A percentile compares a stretch with the other conserved stretches of the same genome.
Evolutionary conservation across 495 filamentous ascomycete genomes (phyloP).

Genomic region (Daldinia childiae): DNA sequence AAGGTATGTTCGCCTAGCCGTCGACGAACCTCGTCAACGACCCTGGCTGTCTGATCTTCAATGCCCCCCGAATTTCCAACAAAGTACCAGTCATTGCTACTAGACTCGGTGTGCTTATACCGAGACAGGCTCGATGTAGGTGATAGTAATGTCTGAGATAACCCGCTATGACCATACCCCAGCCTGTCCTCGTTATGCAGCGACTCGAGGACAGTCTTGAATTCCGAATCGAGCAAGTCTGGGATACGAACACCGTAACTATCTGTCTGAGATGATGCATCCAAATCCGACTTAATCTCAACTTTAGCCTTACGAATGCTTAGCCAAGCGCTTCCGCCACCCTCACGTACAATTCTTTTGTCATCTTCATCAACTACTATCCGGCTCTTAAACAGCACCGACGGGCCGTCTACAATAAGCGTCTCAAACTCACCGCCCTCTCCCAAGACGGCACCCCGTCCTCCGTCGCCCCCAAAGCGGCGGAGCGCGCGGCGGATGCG

Average conservation of each 20-base stretch:
- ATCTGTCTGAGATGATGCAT: slow-evolving; percentile 3
- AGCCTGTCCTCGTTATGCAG: not conserved
- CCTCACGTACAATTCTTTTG: slow-evolving; percentile 65
- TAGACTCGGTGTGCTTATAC: not conserved
- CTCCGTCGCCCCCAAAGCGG: slow-evolving; percentile 68
- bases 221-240: slow-evolving; percentile 57
- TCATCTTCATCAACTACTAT: slow-evolving; percentile 70
- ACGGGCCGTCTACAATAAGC: slow-evolving; percentile 82
- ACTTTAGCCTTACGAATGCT: slow-evolving; percentile 67
- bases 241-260: slow-evolving; percentile 55
- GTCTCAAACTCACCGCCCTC: slow-evolving; percentile 99
- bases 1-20: slow-evolving; percentile 45
- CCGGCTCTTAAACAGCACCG: slow-evolving; percentile 71
- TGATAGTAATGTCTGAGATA: slow-evolving; percentile 4
- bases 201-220: slow-evolving; percentile 41
- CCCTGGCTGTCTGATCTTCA: slow-evolving; percentile 46
- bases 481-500: slow-evolving; percentile 69
- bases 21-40: slow-evolving; percentile 50
- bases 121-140: not conserved
- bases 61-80: slow-evolving; percentile 38
- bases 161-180: slow-evolving; percentile 4
- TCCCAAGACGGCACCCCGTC: slow-evolving; percentile 75
- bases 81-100: slow-evolving; percentile 41
- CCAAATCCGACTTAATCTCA: slow-evolving; percentile 55
- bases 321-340: slow-evolving; percentile 75